phyloP scores from a whole-genome alignment of 2,329 filamentous ascomycete species.

The Claviceps fusiformis region DNA sequence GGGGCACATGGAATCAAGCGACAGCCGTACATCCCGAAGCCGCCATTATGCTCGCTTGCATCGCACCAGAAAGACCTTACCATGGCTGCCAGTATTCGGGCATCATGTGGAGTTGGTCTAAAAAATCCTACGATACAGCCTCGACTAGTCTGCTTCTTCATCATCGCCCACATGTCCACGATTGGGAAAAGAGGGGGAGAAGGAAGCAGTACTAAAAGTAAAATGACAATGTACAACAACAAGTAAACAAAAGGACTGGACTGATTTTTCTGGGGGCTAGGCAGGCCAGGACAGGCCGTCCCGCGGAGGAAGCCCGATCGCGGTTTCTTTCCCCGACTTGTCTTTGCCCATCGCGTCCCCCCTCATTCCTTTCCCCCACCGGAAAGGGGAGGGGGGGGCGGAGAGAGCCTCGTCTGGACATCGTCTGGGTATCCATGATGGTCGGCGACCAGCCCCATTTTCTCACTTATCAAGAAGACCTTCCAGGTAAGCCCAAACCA shows the following conservation, averaged over 20 bases:
- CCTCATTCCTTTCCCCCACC: not conserved
- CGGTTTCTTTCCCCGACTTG: not conserved
- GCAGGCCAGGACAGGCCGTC: not conserved
- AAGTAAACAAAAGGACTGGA: too few relatives aligned
- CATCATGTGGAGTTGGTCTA: not conserved
- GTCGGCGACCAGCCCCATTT: too few relatives aligned
- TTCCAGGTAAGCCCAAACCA: too few relatives aligned
- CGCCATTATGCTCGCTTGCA: not conserved
- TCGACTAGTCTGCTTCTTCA: not conserved
- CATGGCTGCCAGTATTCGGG: not conserved
- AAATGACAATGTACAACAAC: too few relatives aligned
- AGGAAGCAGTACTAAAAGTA: too few relatives aligned
- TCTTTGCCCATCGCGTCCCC: not conserved
- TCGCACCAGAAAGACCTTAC: not conserved
- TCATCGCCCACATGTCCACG: too few relatives aligned
- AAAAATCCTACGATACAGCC: not conserved
- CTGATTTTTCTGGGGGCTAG: too few relatives aligned
- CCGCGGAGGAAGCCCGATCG: not conserved
- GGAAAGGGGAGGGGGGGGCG: not conserved
- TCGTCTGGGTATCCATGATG: not conserved
- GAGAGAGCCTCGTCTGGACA: not conserved
- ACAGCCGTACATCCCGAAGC: not conserved
- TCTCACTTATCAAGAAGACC: too few relatives aligned
- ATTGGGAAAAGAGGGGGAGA: too few relatives aligned
- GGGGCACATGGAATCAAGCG: not conserved